Percentiles rank a stretch among this genome's conserved stretches.
Conservation (phyloP, 805 yeast species). For the Candida khao-thaluensis region DNA sequence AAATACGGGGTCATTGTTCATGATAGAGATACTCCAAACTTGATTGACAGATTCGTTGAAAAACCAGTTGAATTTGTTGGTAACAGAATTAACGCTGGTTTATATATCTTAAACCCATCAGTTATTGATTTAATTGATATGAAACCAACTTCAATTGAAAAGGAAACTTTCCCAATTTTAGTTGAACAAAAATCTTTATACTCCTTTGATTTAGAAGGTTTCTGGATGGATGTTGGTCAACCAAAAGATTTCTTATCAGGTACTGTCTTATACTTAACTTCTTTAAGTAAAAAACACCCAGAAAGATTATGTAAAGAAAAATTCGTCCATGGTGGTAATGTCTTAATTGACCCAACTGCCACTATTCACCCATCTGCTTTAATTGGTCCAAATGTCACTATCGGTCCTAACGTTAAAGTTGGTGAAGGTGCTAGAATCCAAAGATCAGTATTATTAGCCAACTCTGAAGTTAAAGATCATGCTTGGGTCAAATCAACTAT, state of each 20-base stretch:
- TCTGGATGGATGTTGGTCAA: constrained; percentile 99
- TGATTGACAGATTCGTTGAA: constrained; percentile 98
- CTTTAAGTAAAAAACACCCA: constrained; percentile 79
- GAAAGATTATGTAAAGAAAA: constrained; percentile 64
- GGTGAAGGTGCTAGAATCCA: constrained; percentile 99
- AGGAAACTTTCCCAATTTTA: constrained; percentile 97
- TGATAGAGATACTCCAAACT: constrained; percentile 90
- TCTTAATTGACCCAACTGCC: constrained; percentile 91
- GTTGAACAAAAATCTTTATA: constrained; percentile 86
- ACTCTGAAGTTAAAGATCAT: constrained; percentile 92
- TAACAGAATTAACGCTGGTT: constrained; percentile 99
- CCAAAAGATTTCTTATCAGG: constrained; percentile 99
- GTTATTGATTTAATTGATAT: constrained; percentile 95
- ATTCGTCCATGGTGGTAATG: constrained; percentile 79
- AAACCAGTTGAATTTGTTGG: constrained; percentile 99
- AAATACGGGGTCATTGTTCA: constrained; percentile 99
- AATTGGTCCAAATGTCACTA: constrained; percentile 97
- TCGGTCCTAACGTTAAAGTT: constrained; percentile 93
- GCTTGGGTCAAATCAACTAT: constrained; percentile 97
- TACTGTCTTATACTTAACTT: constrained; percentile 85
- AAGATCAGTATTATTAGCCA: constrained; percentile 87
- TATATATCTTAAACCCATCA: constrained; percentile 95
- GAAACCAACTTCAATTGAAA: constrained; percentile 98
- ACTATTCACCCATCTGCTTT: constrained; percentile 88
- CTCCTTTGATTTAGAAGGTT: constrained; percentile 97